Percentiles rank a stretch among this genome's conserved stretches.
Evolutionary conservation across 306 rosid species (phyloP).

Genomic region (Cicer bijugum): DNA sequence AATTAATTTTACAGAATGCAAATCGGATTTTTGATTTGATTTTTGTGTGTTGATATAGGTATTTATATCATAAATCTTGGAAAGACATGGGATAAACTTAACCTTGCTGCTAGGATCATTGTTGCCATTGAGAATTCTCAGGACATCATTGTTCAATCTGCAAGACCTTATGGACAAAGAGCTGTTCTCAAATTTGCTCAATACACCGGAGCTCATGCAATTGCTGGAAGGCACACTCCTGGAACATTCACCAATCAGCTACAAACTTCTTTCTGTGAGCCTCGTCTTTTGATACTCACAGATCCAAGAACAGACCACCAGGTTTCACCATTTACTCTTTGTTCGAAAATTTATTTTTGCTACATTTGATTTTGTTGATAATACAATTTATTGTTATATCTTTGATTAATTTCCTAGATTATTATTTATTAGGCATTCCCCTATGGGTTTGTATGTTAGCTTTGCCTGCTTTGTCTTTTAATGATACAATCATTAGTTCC

Average conservation of each 20-base stretch:
- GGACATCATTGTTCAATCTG: slow-evolving; percentile 82
- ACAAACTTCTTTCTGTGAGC: slow-evolving; percentile 83
- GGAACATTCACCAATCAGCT: slow-evolving; percentile 92
- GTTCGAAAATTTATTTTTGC: neutral
- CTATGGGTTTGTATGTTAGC: neutral
- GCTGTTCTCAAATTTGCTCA: slow-evolving; percentile 84
- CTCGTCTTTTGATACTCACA: slow-evolving; percentile 84
- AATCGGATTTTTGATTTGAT: neutral
- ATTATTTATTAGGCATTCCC: neutral
- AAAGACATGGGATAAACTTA: slow-evolving; percentile 83
- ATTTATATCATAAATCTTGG: slow-evolving; percentile 84
- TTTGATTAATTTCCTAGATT: neutral
- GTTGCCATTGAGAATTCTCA: slow-evolving; percentile 84
- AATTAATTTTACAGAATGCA: too few species aligned
- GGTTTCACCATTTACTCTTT: slow-evolving; percentile 50
- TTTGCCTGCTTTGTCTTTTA: neutral
- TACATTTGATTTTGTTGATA: neutral
- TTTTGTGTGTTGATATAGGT: slow-evolving; percentile 45
- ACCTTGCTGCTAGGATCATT: slow-evolving; percentile 81
- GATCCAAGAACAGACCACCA: slow-evolving; percentile 96
- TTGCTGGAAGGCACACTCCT: slow-evolving; percentile 90
- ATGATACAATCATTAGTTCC: too few species aligned
- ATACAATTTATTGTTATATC: neutral
- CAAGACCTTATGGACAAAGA: slow-evolving; percentile 87
- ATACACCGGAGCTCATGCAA: slow-evolving; percentile 79